Percentiles rank a stretch among this genome's conserved stretches.
phyloP scores from a whole-genome alignment of 805 yeast genomes.

The Candida anglica region DNA sequence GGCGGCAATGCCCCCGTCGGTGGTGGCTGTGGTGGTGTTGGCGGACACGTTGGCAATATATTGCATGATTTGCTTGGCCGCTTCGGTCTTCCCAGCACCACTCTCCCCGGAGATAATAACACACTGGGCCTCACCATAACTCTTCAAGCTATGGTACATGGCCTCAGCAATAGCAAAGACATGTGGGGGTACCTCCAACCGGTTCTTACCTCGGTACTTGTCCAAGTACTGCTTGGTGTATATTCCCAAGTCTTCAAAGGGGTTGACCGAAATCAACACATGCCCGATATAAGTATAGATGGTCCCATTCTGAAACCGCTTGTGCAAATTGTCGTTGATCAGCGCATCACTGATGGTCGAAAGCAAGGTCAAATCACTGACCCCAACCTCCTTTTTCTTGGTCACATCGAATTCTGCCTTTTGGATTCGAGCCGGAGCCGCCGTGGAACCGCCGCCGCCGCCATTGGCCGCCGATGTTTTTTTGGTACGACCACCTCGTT shows the following conservation, averaged over 20 bases:
- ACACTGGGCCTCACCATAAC: slow-evolving; percentile 92
- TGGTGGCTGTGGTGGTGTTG: slow-evolving; percentile 64
- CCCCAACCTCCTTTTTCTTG: slow-evolving; percentile 97
- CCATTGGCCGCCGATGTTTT: slow-evolving; percentile 43
- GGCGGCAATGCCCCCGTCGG: slow-evolving; percentile 62
- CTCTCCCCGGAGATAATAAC: slow-evolving; percentile 97
- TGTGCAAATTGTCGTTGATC: slow-evolving; percentile 85
- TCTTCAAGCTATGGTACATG: slow-evolving; percentile 92
- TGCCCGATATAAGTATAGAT: slow-evolving; percentile 94
- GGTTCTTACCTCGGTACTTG: slow-evolving; percentile 83
- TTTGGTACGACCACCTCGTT: slow-evolving; percentile 62
- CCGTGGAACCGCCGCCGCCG: no score
- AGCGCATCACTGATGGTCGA: slow-evolving; percentile 88
- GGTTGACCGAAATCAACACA: slow-evolving; percentile 93
- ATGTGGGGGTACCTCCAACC: slow-evolving; percentile 97
- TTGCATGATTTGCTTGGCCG: slow-evolving; percentile 97
- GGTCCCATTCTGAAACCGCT: slow-evolving; percentile 82
- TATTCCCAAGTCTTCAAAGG: slow-evolving; percentile 93
- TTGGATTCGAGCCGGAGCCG: slow-evolving; percentile 61
- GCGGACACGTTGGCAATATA: slow-evolving; percentile 81
- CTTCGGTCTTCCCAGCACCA: slow-evolving; percentile 98
- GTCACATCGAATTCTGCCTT: slow-evolving; percentile 87
- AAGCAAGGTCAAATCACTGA: slow-evolving; percentile 85
- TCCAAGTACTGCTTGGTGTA: slow-evolving; percentile 77
- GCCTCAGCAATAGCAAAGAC: slow-evolving; percentile 97